These are phyloP conservation scores for Nannochloropsis salina DNA, from an alignment of 108 stramenopile species.

Conservation along the genomic window DNA sequence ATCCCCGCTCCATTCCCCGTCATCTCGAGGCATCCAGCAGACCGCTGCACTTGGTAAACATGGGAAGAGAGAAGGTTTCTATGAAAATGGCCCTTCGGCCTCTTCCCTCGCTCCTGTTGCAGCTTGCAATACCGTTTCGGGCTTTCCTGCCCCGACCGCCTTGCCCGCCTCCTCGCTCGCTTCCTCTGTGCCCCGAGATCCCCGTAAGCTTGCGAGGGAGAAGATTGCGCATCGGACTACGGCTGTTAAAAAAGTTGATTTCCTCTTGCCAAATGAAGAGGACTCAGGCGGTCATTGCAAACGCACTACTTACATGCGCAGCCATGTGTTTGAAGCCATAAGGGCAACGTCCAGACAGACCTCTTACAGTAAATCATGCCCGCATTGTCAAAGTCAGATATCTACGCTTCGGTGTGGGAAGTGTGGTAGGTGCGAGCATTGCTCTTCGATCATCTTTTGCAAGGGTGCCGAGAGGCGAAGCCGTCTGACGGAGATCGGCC, in stretches of 20 bases:
- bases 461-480: conserved; percentile 4
- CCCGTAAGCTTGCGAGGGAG: conserved; percentile 9
- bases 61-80: too few relatives aligned
- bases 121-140: not conserved
- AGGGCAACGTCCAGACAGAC: not conserved
- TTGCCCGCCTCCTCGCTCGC: not conserved
- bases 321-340: not conserved
- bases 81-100: not conserved
- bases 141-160: not conserved
- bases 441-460: not conserved
- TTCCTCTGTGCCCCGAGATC: not conserved
- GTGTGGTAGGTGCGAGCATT: not conserved
- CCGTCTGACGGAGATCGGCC: not conserved
- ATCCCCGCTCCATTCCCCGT: too few relatives aligned
- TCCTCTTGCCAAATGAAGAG: not conserved
- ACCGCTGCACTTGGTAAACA: too few relatives aligned
- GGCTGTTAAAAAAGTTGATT: not conserved
- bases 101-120: not conserved
- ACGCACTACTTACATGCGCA: conserved; percentile 11
- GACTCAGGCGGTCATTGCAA: not conserved
- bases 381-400: not conserved
- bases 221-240: not conserved
- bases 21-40: too few relatives aligned
- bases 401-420: not conserved
- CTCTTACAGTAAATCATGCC: not conserved